Evolutionary conservation across 2,329 filamentous ascomycete genomes (phyloP).

Genomic region (Metarhizium guizhouense): DNA sequence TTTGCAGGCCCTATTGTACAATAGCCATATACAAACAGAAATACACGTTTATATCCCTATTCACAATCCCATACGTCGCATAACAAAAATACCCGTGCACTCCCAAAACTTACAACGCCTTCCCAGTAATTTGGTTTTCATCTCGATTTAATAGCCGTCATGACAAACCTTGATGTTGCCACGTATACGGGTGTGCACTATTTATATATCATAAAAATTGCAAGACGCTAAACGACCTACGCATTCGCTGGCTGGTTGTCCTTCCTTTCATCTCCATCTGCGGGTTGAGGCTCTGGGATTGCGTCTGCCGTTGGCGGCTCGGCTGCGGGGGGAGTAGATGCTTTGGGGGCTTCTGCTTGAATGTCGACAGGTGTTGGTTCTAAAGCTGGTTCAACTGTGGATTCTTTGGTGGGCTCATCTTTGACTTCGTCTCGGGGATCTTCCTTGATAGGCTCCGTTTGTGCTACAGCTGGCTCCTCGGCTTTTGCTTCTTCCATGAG

Average conservation of each 20-base stretch:
- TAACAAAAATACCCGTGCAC: not conserved
- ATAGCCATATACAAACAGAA: not conserved
- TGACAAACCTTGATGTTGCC: not conserved
- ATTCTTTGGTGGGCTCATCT: conserved; percentile 20
- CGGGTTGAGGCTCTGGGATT: not conserved
- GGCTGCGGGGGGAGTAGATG: not conserved
- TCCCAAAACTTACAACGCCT: not conserved
- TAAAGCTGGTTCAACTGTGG: conserved; percentile 2
- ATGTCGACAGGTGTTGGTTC: conserved; percentile 6
- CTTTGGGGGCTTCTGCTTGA: not conserved
- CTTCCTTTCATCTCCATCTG: conserved; percentile 4
- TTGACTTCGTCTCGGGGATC: conserved; percentile 5
- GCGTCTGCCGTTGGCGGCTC: not conserved
- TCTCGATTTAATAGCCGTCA: not conserved
- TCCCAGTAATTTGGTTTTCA: not conserved
- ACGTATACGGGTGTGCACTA: not conserved
- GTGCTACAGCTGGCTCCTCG: not conserved
- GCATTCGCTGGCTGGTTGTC: conserved; percentile 8
- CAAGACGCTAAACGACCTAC: conserved; percentile 9
- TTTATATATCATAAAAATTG: not conserved
- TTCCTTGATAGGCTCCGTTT: conserved; percentile 10
- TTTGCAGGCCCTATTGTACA: not conserved
- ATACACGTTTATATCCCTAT: not conserved
- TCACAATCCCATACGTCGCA: not conserved
- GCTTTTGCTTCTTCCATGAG: not conserved